Conservation (phyloP, 306 rosid genomes). For the Pterocarpus santalinus region DNA sequence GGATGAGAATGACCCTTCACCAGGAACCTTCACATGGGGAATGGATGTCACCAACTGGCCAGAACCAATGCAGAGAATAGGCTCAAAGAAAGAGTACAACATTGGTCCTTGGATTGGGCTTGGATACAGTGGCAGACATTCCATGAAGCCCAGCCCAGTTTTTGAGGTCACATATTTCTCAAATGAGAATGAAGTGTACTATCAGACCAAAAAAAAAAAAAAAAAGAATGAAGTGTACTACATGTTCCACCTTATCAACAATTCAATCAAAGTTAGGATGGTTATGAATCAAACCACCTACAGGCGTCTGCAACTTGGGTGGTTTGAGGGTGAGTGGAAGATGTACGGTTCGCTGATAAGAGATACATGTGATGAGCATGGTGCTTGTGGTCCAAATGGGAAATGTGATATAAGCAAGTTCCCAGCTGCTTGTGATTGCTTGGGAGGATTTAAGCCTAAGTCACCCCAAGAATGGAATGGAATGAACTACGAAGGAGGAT, state of each 20-base stretch:
- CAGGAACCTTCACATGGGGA: slow-evolving; percentile 25
- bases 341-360: slow-evolving; percentile 9
- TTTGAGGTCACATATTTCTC: background rate
- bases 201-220: too few relatives aligned
- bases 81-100: background rate
- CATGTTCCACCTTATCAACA: background rate
- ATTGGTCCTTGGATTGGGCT: slow-evolving; percentile 39
- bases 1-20: slow-evolving; percentile 46
- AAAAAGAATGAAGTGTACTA: slow-evolving; percentile 27
- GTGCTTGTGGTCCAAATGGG: slow-evolving; percentile 54
- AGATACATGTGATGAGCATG: slow-evolving; percentile 50
- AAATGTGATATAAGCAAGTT: slow-evolving; percentile 26
- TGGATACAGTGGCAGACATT: background rate
- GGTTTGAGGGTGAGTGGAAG: slow-evolving; percentile 38
- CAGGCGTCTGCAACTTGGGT: background rate
- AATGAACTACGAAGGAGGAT: slow-evolving; percentile 38
- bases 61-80: slow-evolving; percentile 28
- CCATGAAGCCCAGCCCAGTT: background rate
- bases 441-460: slow-evolving; percentile 47
- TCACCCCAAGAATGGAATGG: slow-evolving; percentile 9
- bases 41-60: slow-evolving; percentile 6
- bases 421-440: slow-evolving; percentile 40
- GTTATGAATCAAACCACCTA: slow-evolving; percentile 17
- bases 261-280: background rate
- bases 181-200: slow-evolving; percentile 14